A percentile compares a stretch with the other conserved stretches of the same genome.
Conservation (phyloP, 1,139 yeast species). For the Yamadazyma triangularis region DNA sequence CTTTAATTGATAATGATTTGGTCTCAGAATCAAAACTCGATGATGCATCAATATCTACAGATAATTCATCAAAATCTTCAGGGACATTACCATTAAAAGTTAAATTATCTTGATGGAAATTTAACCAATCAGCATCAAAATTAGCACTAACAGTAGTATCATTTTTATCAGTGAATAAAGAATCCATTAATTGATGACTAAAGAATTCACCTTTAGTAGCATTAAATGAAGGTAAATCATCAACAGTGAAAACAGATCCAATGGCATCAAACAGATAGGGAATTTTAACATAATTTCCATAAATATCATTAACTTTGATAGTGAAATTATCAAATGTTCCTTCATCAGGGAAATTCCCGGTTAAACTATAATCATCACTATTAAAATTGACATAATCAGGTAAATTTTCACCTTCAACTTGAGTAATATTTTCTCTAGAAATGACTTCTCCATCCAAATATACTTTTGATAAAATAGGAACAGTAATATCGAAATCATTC, state of each 20-base stretch:
- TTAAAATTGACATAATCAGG: constrained; percentile 61
- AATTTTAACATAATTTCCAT: constrained; percentile 58
- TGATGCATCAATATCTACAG: constrained; percentile 51
- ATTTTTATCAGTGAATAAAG: constrained; percentile 51
- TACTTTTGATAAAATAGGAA: constrained; percentile 59
- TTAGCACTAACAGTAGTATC: constrained; percentile 48
- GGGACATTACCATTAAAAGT: constrained; percentile 74
- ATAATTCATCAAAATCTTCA: constrained; percentile 42
- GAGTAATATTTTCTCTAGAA: constrained; percentile 47
- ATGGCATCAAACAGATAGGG: constrained; percentile 48
- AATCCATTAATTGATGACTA: constrained; percentile 45
- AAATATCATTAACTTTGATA: constrained; percentile 57
- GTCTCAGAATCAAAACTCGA: constrained; percentile 29
- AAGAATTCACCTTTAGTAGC: constrained; percentile 63
- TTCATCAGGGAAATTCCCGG: constrained; percentile 56
- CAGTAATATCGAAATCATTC: constrained; percentile 44
- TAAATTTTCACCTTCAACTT: constrained; percentile 42
- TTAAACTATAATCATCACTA: constrained; percentile 37
- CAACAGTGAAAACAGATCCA: constrained; percentile 51
- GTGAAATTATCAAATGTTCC: constrained; percentile 45
- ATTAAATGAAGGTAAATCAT: constrained; percentile 51
- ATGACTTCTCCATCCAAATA: constrained; percentile 56
- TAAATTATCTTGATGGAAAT: constrained; percentile 52
- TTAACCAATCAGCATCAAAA: constrained; percentile 58
- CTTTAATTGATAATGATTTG: constrained; percentile 51